Percentiles rank a stretch among this genome's conserved stretches.
These are phyloP conservation scores for Neodidymelliopsis sp. DNA, from an alignment of 2,329 filamentous ascomycete species.

Conservation along the genomic window DNA sequence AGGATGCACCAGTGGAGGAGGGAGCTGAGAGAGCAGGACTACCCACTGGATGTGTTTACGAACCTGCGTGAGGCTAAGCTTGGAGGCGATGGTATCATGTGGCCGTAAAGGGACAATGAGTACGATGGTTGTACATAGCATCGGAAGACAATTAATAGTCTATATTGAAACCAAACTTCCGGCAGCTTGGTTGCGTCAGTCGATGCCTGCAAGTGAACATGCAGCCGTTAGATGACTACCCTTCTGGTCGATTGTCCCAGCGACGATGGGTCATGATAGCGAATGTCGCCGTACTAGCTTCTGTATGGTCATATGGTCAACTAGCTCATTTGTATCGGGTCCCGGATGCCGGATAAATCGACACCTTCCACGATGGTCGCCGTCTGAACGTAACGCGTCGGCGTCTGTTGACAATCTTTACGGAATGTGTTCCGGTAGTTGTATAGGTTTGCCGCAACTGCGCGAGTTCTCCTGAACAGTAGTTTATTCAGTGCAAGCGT, in stretches of 20 bases:
- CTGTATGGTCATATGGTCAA: not conserved
- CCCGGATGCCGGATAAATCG: not conserved
- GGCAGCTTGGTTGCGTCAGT: not conserved
- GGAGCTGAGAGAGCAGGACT: constrained; percentile 36
- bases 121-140: not conserved
- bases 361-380: not conserved
- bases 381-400: too few relatives aligned
- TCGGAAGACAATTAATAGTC: not conserved
- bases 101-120: constrained; percentile 22
- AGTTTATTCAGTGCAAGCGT: not conserved
- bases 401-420: constrained; percentile 2
- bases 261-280: not conserved
- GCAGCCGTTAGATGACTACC: not conserved
- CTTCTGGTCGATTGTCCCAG: not conserved
- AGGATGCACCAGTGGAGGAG: constrained; percentile 43
- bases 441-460: constrained; percentile 3
- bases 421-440: not conserved
- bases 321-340: not conserved
- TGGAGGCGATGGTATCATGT: constrained; percentile 35
- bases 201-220: not conserved
- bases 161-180: not conserved
- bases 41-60: constrained; percentile 47
- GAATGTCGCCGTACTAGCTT: constrained; percentile 1
- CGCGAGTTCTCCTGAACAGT: not conserved
- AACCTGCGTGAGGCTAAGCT: constrained; percentile 34